These are phyloP conservation scores for Solanum hybrid DNA, from an alignment of 305 asterid genomes.

Conservation along the genomic window DNA sequence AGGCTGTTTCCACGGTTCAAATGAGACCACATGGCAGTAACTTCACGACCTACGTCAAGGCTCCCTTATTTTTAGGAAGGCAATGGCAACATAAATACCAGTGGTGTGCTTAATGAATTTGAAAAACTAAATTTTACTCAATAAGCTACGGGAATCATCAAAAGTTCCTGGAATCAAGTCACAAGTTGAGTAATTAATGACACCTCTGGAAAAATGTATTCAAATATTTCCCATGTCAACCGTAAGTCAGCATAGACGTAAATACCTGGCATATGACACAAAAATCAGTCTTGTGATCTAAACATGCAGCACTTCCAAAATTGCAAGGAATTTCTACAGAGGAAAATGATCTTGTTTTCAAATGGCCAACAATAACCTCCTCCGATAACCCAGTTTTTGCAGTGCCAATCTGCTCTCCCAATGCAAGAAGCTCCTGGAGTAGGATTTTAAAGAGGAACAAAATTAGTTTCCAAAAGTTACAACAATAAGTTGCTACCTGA, in stretches of 20 bases:
- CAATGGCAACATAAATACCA: background rate
- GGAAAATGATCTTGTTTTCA: constrained; percentile 36
- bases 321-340: constrained; percentile 16
- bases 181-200: background rate
- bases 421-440: constrained; percentile 62
- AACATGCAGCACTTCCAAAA: constrained; percentile 24
- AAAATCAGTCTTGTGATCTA: constrained; percentile 38
- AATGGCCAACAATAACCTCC: constrained; percentile 26
- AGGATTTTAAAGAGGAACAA: background rate
- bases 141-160: background rate
- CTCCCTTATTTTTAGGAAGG: background rate
- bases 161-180: background rate
- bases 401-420: constrained; percentile 60
- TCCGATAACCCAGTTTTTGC: constrained; percentile 50
- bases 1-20: background rate
- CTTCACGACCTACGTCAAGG: background rate
- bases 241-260: background rate
- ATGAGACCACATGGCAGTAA: background rate
- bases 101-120: background rate
- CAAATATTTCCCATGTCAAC: background rate
- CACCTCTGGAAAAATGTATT: background rate
- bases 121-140: background rate
- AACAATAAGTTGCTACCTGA: background rate
- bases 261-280: constrained; percentile 78
- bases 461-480: background rate